Base-by-base conservation (phyloP, 257 asterid genomes). In the Plectranthus barbatus region DNA sequence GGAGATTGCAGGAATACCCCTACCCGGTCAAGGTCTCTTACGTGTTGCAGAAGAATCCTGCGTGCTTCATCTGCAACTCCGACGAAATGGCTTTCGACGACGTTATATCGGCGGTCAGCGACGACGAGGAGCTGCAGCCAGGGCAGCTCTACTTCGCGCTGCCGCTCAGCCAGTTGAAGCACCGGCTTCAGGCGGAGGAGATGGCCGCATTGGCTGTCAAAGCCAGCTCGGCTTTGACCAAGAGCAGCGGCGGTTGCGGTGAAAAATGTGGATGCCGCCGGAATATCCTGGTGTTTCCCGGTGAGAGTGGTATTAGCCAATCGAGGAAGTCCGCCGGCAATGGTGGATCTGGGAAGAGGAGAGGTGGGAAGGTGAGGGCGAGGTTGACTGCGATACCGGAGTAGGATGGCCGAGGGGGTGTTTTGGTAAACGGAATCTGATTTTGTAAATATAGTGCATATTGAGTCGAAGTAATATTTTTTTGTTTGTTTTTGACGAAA, bases 171-270 rank as follows among this genome's bases (percentile, higher is more conserved):
- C 74, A 79, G 70, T 23, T 93, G 60, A 69, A 62, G 39, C 84
- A 71, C 42, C 86, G 85, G 75, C 79, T 93, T 2, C 81, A 76
- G 76, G 86, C 94, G 31, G 96, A 84, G 70, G 96, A 90, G 67
- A 93, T 93, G 97, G 97, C 99, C 1, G 96, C 97, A 77, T 84
- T 93, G 90, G 99, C 97, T 6, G 94, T 90, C 1, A 93, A 93
- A 31, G 99, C 99, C 18, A 85, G 90, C 77, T 80, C 94, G 10
- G 99, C 99, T 1, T 29, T 90, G 68, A 76, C 77, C n/a, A 86
- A 77, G 62, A 72, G 82, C 36, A 70, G 73, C 29, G 86, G 76
- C 4, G 56, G 39, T 7, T 64, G 79, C 37, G 81, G 78, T 11
- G 75, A 79, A 41, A 89, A 84, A 79, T 86, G 87, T 73, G 85